Evolutionary conservation across 2,329 filamentous ascomycete genomes (phyloP).

Genomic region (Didymellaceae sp.): DNA sequence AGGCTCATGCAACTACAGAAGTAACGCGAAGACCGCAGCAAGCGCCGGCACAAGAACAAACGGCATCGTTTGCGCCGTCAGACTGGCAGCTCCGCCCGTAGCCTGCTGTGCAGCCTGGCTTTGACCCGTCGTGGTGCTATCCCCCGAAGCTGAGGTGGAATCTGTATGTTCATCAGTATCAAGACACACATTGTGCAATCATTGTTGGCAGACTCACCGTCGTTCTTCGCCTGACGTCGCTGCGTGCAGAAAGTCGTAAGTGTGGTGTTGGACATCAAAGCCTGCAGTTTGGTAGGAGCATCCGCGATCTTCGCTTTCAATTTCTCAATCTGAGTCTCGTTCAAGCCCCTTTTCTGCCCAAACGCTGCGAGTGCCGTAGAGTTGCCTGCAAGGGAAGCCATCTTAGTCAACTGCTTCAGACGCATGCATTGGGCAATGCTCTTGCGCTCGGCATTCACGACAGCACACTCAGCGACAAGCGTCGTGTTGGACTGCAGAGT

Average conservation of each 20-base stretch:
- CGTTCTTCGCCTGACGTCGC: constrained; percentile 24
- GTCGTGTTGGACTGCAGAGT: constrained; percentile 35
- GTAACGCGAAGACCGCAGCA: constrained; percentile 22
- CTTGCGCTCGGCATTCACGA: constrained; percentile 32
- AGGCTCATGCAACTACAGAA: constrained; percentile 23
- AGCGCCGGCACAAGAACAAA: constrained; percentile 26
- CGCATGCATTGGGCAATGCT: constrained; percentile 29
- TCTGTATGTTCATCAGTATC: not conserved
- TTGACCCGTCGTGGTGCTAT: not conserved
- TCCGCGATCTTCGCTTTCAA: constrained; percentile 31
- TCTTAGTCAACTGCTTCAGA: constrained; percentile 32
- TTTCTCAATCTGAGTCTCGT: constrained; percentile 27
- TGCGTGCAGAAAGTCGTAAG: constrained; percentile 32
- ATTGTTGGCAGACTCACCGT: not conserved
- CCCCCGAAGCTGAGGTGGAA: not conserved
- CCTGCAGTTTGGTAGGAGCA: constrained; percentile 31
- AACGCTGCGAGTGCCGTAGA: constrained; percentile 34
- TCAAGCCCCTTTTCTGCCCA: constrained; percentile 29
- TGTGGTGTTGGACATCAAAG: constrained; percentile 37
- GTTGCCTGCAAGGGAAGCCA: constrained; percentile 33
- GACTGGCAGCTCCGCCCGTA: constrained; percentile 17
- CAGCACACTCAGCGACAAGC: constrained; percentile 32
- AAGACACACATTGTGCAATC: not conserved
- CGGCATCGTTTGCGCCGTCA: constrained; percentile 23
- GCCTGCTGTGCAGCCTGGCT: constrained; percentile 10